Percentiles rank a stretch among this genome's conserved stretches.
Evolutionary conservation across 176 grass and related monocot genomes (phyloP).

Genomic region (Poa pratensis): DNA sequence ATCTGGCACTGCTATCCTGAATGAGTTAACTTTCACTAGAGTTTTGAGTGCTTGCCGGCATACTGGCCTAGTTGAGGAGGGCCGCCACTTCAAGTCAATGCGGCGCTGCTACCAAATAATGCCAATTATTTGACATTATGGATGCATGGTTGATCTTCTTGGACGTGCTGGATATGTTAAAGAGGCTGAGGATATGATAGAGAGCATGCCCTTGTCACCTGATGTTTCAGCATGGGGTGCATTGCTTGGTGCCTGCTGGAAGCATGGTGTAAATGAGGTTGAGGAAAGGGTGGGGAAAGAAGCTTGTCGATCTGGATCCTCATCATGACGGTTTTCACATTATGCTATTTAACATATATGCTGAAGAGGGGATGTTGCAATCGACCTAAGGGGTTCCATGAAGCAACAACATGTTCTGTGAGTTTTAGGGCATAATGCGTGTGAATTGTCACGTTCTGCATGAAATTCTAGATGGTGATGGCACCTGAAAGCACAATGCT

Average conservation of each 20-base stretch:
- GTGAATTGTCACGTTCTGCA: constrained; percentile 44
- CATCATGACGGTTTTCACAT: constrained; percentile 80
- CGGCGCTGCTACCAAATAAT: constrained; percentile 61
- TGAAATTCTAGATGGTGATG: constrained; percentile 38
- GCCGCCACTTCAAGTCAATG: constrained; percentile 70
- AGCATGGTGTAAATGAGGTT: constrained; percentile 69
- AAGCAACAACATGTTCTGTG: constrained; percentile 62
- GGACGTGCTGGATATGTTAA: constrained; percentile 76
- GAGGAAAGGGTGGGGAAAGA: constrained; percentile 73
- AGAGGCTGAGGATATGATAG: constrained; percentile 77
- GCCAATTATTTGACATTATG: constrained; percentile 74
- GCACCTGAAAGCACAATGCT: constrained; percentile 15
- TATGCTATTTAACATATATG: constrained; percentile 87
- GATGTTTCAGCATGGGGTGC: constrained; percentile 84
- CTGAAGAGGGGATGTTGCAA: constrained; percentile 78
- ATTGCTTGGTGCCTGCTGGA: constrained; percentile 81
- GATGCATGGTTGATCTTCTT: constrained; percentile 96
- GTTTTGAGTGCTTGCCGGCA: constrained; percentile 79
- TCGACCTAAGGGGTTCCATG: constrained; percentile 75
- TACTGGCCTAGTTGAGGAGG: constrained; percentile 75
- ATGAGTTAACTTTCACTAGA: constrained; percentile 79
- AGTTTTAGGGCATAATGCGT: constrained; percentile 59
- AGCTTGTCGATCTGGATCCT: constrained; percentile 71
- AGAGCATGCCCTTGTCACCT: constrained; percentile 76
- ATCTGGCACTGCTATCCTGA: constrained; percentile 52